A percentile compares a stretch with the other conserved stretches of the same genome.
Conservation (phyloP, 768 basidiomycete species). For the Tulasnella sp. region DNA sequence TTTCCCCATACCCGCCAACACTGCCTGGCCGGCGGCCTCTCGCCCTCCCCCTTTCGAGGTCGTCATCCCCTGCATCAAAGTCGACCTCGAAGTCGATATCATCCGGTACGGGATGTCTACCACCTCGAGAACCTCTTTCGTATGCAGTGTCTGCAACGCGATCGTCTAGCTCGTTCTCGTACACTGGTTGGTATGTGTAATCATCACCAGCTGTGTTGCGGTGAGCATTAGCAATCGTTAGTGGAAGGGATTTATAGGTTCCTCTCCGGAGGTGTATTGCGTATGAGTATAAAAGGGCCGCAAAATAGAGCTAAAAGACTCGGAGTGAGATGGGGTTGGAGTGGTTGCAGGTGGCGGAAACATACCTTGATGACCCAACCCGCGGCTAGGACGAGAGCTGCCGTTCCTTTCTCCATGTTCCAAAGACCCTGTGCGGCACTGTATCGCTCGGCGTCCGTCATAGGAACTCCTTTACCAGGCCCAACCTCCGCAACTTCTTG, state of each 20-base stretch:
- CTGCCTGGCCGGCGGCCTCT: slow-evolving; percentile 18
- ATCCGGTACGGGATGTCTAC: slow-evolving; percentile 6
- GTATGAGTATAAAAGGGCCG: slow-evolving; percentile 87
- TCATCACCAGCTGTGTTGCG: slow-evolving; percentile 14
- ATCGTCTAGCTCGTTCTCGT: slow-evolving; percentile 31
- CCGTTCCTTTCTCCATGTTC: slow-evolving; percentile 85
- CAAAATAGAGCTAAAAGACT: slow-evolving; percentile 79
- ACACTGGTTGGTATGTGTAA: slow-evolving; percentile 28
- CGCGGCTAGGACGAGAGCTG: slow-evolving; percentile 70
- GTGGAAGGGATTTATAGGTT: slow-evolving; percentile 82
- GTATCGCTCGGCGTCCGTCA: slow-evolving; percentile 68
- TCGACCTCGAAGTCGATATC: slow-evolving; percentile 34
- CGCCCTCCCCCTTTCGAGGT: slow-evolving; percentile 28
- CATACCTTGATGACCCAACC: slow-evolving; percentile 90
- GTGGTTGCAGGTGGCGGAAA: slow-evolving; percentile 14
- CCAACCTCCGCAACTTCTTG: slow-evolving; percentile 67
- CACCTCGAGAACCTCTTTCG: not conserved
- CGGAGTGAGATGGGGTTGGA: slow-evolving; percentile 1
- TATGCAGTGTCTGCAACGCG: not conserved
- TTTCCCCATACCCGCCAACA: slow-evolving; percentile 24
- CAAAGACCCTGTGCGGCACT: slow-evolving; percentile 80
- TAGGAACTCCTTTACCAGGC: slow-evolving; percentile 48
- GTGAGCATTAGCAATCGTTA: slow-evolving; percentile 41
- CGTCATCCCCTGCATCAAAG: slow-evolving; percentile 15
- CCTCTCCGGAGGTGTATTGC: slow-evolving; percentile 90